A percentile compares a stretch with the other conserved stretches of the same genome.
Evolutionary conservation across 1,284 basidiomycete species (phyloP).

Genomic region (Paramarasmius palmivorus): DNA sequence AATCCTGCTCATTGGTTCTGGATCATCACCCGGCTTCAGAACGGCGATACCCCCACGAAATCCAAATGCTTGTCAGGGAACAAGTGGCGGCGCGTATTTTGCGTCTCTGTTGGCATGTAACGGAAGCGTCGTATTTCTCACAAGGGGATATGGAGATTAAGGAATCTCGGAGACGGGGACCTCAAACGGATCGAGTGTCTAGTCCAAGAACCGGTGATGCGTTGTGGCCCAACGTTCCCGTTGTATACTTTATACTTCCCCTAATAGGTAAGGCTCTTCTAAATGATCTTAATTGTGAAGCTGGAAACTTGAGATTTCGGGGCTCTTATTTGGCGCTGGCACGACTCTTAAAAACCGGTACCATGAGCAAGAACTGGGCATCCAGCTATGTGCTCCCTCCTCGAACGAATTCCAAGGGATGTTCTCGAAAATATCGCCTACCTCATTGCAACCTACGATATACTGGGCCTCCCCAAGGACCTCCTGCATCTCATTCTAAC

Average conservation of each 20-base stretch:
- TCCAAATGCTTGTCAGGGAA: too few relatives aligned
- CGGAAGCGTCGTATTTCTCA: too few relatives aligned
- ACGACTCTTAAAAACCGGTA: slow-evolving; percentile 10
- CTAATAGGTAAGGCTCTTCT: background rate
- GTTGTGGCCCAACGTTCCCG: background rate
- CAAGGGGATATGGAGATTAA: too few relatives aligned
- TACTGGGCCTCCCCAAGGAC: slow-evolving; percentile 34
- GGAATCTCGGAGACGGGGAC: too few relatives aligned
- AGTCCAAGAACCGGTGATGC: too few relatives aligned
- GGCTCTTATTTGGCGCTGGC: slow-evolving; percentile 12
- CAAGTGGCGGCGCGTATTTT: too few relatives aligned
- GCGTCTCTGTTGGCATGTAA: too few relatives aligned
- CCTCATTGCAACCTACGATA: slow-evolving; percentile 36
- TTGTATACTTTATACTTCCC: background rate
- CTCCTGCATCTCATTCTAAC: slow-evolving; percentile 45
- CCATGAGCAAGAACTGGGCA: slow-evolving; percentile 13
- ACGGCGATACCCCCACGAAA: too few relatives aligned
- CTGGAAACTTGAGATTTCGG: background rate
- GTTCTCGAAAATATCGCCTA: slow-evolving; percentile 54
- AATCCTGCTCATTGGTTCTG: too few relatives aligned
- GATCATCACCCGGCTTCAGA: too few relatives aligned
- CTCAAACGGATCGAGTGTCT: too few relatives aligned
- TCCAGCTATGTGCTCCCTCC: slow-evolving; percentile 38
- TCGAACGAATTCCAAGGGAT: slow-evolving; percentile 49
- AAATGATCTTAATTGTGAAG: background rate